A percentile compares a stretch with the other conserved stretches of the same genome.
Conservation (phyloP, 1,139 yeast genomes). For the Taphrina pruni region DNA sequence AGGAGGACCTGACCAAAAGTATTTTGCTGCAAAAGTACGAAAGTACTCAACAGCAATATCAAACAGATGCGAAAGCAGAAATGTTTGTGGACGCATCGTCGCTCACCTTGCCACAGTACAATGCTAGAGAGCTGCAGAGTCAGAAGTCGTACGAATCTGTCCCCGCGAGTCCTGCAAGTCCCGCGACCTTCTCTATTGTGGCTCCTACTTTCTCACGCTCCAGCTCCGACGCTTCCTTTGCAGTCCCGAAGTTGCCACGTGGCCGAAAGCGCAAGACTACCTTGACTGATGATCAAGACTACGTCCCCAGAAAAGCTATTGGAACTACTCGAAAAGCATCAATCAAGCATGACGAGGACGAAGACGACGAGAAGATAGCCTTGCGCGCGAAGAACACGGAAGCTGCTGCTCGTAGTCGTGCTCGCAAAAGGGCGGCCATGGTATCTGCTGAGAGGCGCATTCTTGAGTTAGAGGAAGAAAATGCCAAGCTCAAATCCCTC, state of each 20-base stretch:
- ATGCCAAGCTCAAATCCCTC: conserved; percentile 2
- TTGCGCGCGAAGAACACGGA: conserved; percentile 93
- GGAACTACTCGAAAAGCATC: neutral
- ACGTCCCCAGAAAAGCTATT: neutral
- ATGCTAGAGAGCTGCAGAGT: neutral
- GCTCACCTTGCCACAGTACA: neutral
- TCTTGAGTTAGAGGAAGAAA: conserved; percentile 69
- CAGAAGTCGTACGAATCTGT: neutral
- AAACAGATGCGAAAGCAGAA: neutral
- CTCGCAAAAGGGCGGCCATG: conserved; percentile 67
- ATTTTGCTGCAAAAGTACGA: neutral
- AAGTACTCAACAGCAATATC: neutral
- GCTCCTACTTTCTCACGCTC: conserved; percentile 9
- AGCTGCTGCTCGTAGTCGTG: conserved; percentile 95
- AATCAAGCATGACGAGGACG: conserved; percentile 49
- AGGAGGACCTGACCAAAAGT: neutral
- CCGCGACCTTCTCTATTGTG: neutral
- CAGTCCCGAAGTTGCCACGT: conserved; percentile 20
- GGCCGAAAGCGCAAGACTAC: conserved; percentile 22
- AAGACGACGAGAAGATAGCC: conserved; percentile 67
- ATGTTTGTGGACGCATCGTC: conserved; percentile 20
- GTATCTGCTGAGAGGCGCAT: conserved; percentile 9
- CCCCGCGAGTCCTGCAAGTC: neutral
- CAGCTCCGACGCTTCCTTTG: conserved; percentile 18
- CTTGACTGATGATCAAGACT: neutral